Conservation (phyloP, 148 eudicot species). For the Bassia scoparia region DNA sequence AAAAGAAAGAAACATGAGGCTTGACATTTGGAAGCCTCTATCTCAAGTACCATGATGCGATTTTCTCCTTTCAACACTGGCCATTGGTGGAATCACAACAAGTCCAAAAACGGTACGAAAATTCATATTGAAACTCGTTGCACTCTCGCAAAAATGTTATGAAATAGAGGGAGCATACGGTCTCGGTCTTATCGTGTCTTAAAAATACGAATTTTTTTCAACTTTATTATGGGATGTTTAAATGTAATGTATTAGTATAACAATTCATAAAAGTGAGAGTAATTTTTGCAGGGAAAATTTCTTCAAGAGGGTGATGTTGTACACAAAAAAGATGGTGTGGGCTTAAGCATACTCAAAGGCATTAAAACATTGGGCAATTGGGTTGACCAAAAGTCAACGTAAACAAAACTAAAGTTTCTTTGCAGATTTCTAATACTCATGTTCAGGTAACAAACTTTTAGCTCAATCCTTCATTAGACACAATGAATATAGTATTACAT, state of each 20-base stretch:
- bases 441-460: conserved; percentile 34
- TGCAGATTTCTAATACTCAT: conserved; percentile 41
- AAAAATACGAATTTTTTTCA: too few species aligned
- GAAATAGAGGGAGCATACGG: too few species aligned
- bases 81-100: conserved; percentile 66
- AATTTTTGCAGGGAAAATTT: conserved; percentile 39
- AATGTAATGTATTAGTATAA: too few species aligned
- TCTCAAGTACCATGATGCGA: conserved; percentile 44
- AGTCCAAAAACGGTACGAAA: conserved; percentile 43
- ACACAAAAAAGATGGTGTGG: conserved; percentile 35
- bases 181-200: too few species aligned
- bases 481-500: too few species aligned
- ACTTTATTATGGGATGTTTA: too few species aligned
- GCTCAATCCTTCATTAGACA: too few species aligned
- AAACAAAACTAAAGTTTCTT: conserved; percentile 41
- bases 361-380: conserved; percentile 53
- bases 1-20: conserved; percentile 35
- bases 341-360: conserved; percentile 42
- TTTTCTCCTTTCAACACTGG: conserved; percentile 57
- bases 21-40: conserved; percentile 35
- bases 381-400: conserved; percentile 49
- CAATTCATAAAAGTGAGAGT: too few species aligned
- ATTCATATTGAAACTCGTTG: too few species aligned
- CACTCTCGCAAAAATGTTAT: too few species aligned
- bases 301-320: conserved; percentile 54